A percentile compares a stretch with the other conserved stretches of the same genome.
These are phyloP conservation scores for Nicotiana tabacum DNA, from an alignment of 257 asterid species.

Conservation along the genomic window DNA sequence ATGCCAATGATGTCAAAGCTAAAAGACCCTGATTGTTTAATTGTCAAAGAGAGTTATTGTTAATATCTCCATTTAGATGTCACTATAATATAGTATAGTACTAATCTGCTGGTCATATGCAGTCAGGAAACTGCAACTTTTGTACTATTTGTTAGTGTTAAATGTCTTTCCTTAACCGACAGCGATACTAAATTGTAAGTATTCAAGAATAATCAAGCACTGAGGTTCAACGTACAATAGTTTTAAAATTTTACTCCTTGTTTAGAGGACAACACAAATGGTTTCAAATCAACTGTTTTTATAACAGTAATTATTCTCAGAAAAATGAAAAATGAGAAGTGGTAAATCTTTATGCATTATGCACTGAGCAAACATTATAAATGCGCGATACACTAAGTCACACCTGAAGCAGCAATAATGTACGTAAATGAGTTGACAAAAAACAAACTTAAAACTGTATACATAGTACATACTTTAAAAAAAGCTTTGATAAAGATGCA, in stretches of 20 bases:
- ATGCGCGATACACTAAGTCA: not conserved
- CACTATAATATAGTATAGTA: not conserved
- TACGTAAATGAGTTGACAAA: not conserved
- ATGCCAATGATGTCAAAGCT: conserved; percentile 63
- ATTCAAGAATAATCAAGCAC: no score
- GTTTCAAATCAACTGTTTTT: not conserved
- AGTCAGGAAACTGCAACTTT: not conserved
- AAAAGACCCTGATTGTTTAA: conserved; percentile 52
- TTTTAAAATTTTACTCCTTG: no score
- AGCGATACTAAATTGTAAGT: no score
- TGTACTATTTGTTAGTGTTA: not conserved
- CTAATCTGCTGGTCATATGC: not conserved
- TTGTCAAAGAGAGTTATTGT: not conserved
- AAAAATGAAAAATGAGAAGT: not conserved
- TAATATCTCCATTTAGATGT: not conserved
- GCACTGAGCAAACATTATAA: not conserved
- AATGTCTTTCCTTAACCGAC: not conserved
- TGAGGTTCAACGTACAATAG: no score
- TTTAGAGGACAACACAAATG: not conserved
- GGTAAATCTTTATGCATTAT: not conserved
- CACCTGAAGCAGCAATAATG: not conserved
- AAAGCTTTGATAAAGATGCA: not conserved
- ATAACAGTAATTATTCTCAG: not conserved
- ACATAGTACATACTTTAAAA: not conserved
- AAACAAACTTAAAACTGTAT: not conserved